Base-by-base conservation (phyloP, 163 green algal genomes). In the Scenedesmus sp. region DNA sequence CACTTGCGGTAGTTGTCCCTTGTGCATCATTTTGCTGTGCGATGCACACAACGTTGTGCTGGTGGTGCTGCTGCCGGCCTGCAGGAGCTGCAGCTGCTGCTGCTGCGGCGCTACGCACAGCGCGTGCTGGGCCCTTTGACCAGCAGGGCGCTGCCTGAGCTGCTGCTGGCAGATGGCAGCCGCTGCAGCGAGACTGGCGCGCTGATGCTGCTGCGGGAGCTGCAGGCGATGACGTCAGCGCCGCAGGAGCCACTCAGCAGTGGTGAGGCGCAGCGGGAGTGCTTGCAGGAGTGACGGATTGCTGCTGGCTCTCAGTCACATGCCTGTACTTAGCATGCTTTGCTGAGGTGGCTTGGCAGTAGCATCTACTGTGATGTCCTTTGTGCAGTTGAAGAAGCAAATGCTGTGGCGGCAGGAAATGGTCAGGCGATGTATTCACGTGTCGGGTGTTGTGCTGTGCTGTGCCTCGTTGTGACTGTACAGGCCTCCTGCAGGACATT, bases 1-100 rank as follows among this genome's bases (percentile, higher is more conserved):
- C 10, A 70, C 62, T 13, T 70, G 62, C 34, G 34, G 34, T 46
- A 46, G 34, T 46, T 46, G 12, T 52, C n/a, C 2, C 70, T 52
- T 15, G 23, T 15, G 23, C 70, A 5, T 18, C 23, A 52, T 3
- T 52, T 79, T 23, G 23, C 23, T 79, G 23, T 52, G 1, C 34
- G 34, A 26, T 52, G 23, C 12, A 15, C 5, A 46, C 23, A 23
- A 79, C 23, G 46, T 4, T 2, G 18, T 52, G 5, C 70, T 79
- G 12, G 70, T 79, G 23, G 70, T 52, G 70, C 66, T 92, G 82
- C 74, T 73, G 34, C 0, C 4, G 12, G 52, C 10, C 15, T 76
- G 73, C 87, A 91, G 87, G 87, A 73, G 15, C 87, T 90, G n/a
- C 83, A 85, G 73, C 70, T 89, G 73, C 59, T 59, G 67, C 79